phyloP scores from a whole-genome alignment of 2,329 filamentous ascomycete species.

The Leptographium wingfieldii region DNA sequence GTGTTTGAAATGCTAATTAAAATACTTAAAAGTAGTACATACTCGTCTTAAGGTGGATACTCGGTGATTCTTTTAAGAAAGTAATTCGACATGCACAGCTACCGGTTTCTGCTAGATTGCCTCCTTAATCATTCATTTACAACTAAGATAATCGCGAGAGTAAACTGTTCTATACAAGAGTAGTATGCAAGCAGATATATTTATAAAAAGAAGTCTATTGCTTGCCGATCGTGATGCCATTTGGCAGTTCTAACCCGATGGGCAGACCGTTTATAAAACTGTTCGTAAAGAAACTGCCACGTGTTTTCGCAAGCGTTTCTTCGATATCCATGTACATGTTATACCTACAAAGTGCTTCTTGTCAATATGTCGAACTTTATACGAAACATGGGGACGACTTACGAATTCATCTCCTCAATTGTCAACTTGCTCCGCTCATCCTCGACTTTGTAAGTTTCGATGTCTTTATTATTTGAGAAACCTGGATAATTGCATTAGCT shows the following conservation, averaged over 20 bases:
- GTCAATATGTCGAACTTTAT: background rate
- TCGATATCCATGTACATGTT: constrained; percentile 46
- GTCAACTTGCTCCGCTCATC: constrained; percentile 49
- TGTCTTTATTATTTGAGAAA: constrained; percentile 48
- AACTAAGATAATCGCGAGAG: too few species aligned
- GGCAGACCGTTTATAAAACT: constrained; percentile 32
- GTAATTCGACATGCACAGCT: too few species aligned
- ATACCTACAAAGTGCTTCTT: constrained; percentile 25
- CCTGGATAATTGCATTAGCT: constrained; percentile 21
- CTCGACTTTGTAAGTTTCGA: constrained; percentile 46
- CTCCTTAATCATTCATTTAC: too few species aligned
- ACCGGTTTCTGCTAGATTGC: too few species aligned
- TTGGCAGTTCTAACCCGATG: constrained; percentile 34
- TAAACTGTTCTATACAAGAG: too few species aligned
- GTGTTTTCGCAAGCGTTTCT: constrained; percentile 26
- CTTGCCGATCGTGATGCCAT: constrained; percentile 23
- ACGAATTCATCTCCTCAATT: constrained; percentile 58
- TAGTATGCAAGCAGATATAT: too few species aligned
- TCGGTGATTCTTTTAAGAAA: too few species aligned
- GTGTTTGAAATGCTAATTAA: too few species aligned
- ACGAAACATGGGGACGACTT: constrained; percentile 17
- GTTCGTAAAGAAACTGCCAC: constrained; percentile 21
- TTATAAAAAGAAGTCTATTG: background rate
- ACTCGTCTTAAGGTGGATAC: too few species aligned
- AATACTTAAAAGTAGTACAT: too few species aligned